These are phyloP conservation scores for Penicillium aurantiogriseum DNA, from an alignment of 2,329 filamentous ascomycete genomes.

Conservation along the genomic window DNA sequence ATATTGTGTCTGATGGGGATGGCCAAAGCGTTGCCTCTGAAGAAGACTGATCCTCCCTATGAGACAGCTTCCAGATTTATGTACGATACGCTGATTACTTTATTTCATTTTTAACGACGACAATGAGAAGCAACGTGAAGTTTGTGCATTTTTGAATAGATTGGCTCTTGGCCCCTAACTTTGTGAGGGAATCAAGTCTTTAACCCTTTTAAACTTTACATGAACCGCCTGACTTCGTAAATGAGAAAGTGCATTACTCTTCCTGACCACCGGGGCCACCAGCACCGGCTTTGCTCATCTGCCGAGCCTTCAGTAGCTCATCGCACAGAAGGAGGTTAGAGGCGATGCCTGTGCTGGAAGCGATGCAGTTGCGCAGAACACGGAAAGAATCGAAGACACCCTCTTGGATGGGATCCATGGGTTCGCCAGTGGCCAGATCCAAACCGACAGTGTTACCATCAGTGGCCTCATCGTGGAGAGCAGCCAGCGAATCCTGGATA, in stretches of 20 bases:
- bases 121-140: constrained; percentile 10
- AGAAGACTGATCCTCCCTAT: constrained; percentile 11
- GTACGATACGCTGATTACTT: constrained; percentile 12
- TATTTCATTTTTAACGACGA: constrained; percentile 5
- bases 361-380: constrained; percentile 88
- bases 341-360: constrained; percentile 91
- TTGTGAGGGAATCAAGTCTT: constrained; percentile 15
- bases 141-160: constrained; percentile 20
- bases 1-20: constrained; percentile 27
- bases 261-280: constrained; percentile 45
- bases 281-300: constrained; percentile 66
- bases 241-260: constrained; percentile 34
- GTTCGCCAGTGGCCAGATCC: constrained; percentile 79
- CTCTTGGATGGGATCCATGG: constrained; percentile 91
- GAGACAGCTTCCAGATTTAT: background rate
- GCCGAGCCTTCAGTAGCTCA: constrained; percentile 93
- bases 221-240: constrained; percentile 20
- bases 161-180: constrained; percentile 9
- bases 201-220: constrained; percentile 26
- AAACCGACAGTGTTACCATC: constrained; percentile 86
- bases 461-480: constrained; percentile 77
- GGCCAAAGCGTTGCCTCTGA: constrained; percentile 22
- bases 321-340: constrained; percentile 94
- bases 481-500: constrained; percentile 88
- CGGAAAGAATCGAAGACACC: constrained; percentile 96